phyloP scores from a whole-genome alignment of 768 basidiomycete genomes.

The Leccinum subtestaceum region DNA sequence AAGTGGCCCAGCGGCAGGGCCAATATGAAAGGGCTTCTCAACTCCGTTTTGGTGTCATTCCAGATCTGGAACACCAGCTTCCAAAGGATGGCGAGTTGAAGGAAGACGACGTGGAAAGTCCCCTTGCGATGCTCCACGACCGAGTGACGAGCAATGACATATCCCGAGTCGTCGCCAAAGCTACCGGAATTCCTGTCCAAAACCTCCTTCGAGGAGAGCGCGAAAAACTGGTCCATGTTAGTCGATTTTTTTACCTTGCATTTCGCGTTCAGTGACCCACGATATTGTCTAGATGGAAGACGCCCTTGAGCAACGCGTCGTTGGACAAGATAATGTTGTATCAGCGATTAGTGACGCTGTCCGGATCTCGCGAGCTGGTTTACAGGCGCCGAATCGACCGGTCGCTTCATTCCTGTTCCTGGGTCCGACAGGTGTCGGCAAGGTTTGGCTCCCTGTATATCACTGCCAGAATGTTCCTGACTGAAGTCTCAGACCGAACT shows the following conservation, averaged over 20 bases:
- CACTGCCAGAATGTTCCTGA: not conserved
- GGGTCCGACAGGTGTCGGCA: slow-evolving; percentile 86
- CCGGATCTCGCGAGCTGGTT: slow-evolving; percentile 85
- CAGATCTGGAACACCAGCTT: slow-evolving; percentile 70
- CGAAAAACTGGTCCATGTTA: slow-evolving; percentile 83
- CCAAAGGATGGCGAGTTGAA: slow-evolving; percentile 50
- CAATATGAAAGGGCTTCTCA: slow-evolving; percentile 80
- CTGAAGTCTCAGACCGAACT: slow-evolving; percentile 61
- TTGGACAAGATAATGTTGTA: slow-evolving; percentile 92
- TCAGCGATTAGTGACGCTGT: slow-evolving; percentile 85
- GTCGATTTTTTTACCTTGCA: slow-evolving; percentile 25
- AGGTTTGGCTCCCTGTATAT: slow-evolving; percentile 39
- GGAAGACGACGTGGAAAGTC: slow-evolving; percentile 27
- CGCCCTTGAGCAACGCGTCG: slow-evolving; percentile 64
- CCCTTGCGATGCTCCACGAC: slow-evolving; percentile 73
- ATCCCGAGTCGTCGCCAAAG: slow-evolving; percentile 80
- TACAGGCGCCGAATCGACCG: slow-evolving; percentile 85
- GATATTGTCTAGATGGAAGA: slow-evolving; percentile 75
- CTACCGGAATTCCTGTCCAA: slow-evolving; percentile 89
- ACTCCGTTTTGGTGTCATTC: slow-evolving; percentile 83
- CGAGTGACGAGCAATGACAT: slow-evolving; percentile 89
- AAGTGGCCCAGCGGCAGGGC: slow-evolving; percentile 87
- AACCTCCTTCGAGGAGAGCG: slow-evolving; percentile 86
- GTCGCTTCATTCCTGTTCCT: slow-evolving; percentile 92
- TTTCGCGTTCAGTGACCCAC: not conserved